Evolutionary conservation across 192 early-diverging fungal species (phyloP), one percentile per base, ranked within the genome.

Genomic region (Linnemannia schmuckeri): DNA sequence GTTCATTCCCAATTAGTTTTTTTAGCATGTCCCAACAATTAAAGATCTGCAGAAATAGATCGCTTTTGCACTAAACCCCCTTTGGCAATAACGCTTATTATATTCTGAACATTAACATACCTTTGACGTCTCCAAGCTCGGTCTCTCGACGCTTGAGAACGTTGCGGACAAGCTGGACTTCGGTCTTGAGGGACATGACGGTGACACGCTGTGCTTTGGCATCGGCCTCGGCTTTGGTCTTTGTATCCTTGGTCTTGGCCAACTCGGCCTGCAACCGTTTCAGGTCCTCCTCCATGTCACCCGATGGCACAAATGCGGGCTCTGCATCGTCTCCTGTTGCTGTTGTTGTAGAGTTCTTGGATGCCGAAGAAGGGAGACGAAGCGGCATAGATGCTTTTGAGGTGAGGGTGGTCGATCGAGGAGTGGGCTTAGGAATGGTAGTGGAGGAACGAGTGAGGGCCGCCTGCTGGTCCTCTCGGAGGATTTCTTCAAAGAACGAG

Each of bases 41-140:
- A 33, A 66, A 33, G 61, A 66, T 33, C 61, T 66, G 61, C 55
- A 66, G 30, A 66, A 66, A 66, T 66, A 66, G 61, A 66, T 33
- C n/a, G 1, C 12, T 33, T 66, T 66, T 33, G 30, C 30, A 24
- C 40, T 42, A 71, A 44, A 40, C 30, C 17, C 3, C 49, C 41
- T 78, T 27, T 78, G 8, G 46, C 18, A 57, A 57, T 24, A 18
- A 27, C n/a, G 55, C n/a, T 57, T 57, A 70, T 38, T 70, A 70
- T 70, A 2, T 74, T 78, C 18, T 22, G 18, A 52, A 52, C 49
- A 52, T 52, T 17, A 52, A 52, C 49, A 52, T 86, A 86, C 84
- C 84, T 81, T 87, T 87, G 27, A 75, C 79, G 63, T 87, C 85
- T 15, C 85, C 85, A 12, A 87, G 79, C n/a, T 87, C 85, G 13